Base-by-base conservation (phyloP, 176 grass and related monocot species). In the Lolium multiflorum region DNA sequence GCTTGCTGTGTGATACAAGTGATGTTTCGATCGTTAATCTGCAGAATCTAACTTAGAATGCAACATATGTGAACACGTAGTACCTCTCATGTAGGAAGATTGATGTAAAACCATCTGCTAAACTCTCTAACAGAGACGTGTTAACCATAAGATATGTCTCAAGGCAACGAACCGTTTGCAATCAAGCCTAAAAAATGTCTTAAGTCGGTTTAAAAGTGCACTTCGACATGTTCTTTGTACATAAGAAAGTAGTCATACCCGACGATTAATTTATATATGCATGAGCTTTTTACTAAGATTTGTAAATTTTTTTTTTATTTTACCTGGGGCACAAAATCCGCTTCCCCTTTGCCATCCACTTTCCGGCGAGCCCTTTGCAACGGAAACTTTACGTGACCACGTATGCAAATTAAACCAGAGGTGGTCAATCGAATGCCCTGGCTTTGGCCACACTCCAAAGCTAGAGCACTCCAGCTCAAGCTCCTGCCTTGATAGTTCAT, bases 401-500 rank as follows among this genome's bases (percentile, higher is more conserved):
- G 44, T 21, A 74, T 49, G n/a, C 44, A 74, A 75, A 75, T 28
- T 10, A 16, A 75, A 51, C 47, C n/a, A 22, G 6, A 74, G 22
- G 21, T 28, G 46, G 1, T 74, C 5, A 14, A 74, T 49, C 11
- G n/a, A 49, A 49, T 74, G 71, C 71, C 16, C 71, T 74, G 71
- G 21, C 71, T 74, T 74, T 74, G 3, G 71, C 71, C 46, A 49
- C 22, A 52, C 72, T 75, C 72, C 72, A 75, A 75, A 75, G 72
- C 72, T 52, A 74, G 7, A 74, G 44, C 13, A 17, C 72, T 75
- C 72, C 47, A 52, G 72, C 72, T 52, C 72, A 52, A 75, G 46
- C 72, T 75, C 72, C 47, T 51, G 47, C 72, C 22, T 52, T 75
- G 72, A 75, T 75, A 25, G 47, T 52, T 75, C 72, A 75, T 75